phyloP scores from a whole-genome alignment of 176 grass and related monocot genomes.

The Avena atlantica region DNA sequence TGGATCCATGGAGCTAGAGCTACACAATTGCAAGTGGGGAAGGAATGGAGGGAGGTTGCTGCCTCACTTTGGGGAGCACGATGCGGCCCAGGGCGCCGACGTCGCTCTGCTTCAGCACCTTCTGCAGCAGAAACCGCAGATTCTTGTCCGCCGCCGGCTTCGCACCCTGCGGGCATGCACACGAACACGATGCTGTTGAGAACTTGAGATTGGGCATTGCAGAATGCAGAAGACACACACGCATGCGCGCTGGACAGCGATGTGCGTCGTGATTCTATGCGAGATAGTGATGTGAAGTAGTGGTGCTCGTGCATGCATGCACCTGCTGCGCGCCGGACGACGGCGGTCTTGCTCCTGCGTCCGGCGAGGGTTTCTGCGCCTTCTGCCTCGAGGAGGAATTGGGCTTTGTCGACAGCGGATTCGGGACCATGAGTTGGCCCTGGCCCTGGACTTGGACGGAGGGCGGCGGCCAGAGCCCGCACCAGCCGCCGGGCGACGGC shows the following conservation, averaged over 20 bases:
- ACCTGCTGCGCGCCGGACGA: conserved; percentile 52
- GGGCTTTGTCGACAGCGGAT: conserved; percentile 38
- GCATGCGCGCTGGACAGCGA: conserved; percentile 38
- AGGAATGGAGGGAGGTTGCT: not conserved
- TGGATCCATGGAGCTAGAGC: not conserved
- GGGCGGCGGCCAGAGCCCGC: conserved; percentile 40
- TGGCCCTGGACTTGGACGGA: conserved; percentile 22
- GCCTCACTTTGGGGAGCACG: conserved; percentile 95
- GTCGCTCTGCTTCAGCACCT: conserved; percentile 99
- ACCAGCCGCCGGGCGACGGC: conserved; percentile 19
- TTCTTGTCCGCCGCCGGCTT: conserved; percentile 77
- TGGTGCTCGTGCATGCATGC: conserved; percentile 42
- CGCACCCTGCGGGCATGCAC: conserved; percentile 46
- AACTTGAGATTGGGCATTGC: not conserved
- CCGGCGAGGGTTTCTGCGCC: conserved; percentile 43
- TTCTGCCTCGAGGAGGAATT: conserved; percentile 34
- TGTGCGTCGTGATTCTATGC: conserved; percentile 50
- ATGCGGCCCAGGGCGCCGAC: conserved; percentile 86
- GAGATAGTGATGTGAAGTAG: conserved; percentile 31
- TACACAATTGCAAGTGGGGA: conserved; percentile 21
- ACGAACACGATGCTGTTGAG: conserved; percentile 24
- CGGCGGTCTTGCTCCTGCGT: not conserved
- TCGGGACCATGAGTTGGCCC: conserved; percentile 4
- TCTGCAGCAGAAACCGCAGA: conserved; percentile 85
- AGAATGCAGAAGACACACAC: not conserved